Percentiles rank a stretch among this genome's conserved stretches.
phyloP scores from a whole-genome alignment of 305 asterid genomes.

The Lippia alba region DNA sequence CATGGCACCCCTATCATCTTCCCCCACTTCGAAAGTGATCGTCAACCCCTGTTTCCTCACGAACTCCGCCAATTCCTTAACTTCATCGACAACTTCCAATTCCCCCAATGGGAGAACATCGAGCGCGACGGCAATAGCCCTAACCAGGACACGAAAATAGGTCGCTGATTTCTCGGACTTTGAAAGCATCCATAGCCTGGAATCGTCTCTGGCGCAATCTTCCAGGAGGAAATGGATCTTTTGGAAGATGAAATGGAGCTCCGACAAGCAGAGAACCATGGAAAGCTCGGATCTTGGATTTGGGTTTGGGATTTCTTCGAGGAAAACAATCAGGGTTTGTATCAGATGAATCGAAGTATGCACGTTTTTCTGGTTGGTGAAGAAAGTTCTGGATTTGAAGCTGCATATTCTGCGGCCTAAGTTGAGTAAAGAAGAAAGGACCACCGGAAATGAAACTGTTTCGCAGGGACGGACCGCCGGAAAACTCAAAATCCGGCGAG shows the following conservation, averaged over 20 bases:
- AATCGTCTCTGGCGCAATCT: slow-evolving; percentile 66
- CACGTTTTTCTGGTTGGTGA: slow-evolving; percentile 61
- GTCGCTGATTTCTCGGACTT: slow-evolving; percentile 52
- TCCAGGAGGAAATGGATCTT: slow-evolving; percentile 65
- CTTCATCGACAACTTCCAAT: slow-evolving; percentile 48
- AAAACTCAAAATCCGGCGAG: slow-evolving; percentile 82
- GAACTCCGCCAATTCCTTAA: slow-evolving; percentile 57
- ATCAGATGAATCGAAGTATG: slow-evolving; percentile 53
- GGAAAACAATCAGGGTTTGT: slow-evolving; percentile 57
- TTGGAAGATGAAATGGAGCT: slow-evolving; percentile 80
- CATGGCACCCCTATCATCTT: slow-evolving; percentile 44
- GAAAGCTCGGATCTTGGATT: slow-evolving; percentile 32
- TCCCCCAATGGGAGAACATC: slow-evolving; percentile 55
- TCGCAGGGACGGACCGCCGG: slow-evolving; percentile 88
- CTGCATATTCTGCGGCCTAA: slow-evolving; percentile 49
- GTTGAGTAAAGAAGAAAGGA: slow-evolving; percentile 54
- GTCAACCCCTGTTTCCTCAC: slow-evolving; percentile 54
- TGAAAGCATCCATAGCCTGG: slow-evolving; percentile 62
- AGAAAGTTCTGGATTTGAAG: slow-evolving; percentile 55
- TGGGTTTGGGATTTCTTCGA: slow-evolving; percentile 50
- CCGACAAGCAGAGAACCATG: slow-evolving; percentile 56
- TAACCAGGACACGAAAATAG: slow-evolving; percentile 56
- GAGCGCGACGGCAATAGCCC: slow-evolving; percentile 57
- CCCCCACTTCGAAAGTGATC: slow-evolving; percentile 47
- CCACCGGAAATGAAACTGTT: slow-evolving; percentile 48